Evolutionary conservation across 768 basidiomycete genomes (phyloP).

Genomic region (Dentipellis sp.): DNA sequence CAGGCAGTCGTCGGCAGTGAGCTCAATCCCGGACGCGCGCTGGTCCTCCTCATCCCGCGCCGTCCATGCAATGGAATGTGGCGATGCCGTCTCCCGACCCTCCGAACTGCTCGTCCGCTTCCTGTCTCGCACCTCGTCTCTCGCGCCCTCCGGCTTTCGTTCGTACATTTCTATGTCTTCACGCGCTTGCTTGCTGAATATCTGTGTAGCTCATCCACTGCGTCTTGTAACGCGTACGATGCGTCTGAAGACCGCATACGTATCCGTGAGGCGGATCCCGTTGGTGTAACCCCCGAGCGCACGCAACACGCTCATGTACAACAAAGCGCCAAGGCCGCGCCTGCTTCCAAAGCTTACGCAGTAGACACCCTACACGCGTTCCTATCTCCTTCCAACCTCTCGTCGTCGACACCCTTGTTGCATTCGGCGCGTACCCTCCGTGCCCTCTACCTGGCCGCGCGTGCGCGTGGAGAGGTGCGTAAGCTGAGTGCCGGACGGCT

Average conservation of each 20-base stretch:
- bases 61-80: conserved; percentile 66
- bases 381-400: conserved; percentile 6
- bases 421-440: conserved; percentile 6
- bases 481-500: conserved; percentile 8
- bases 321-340: neutral
- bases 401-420: conserved; percentile 1
- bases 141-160: no score
- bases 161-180: no score
- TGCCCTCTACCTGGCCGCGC: conserved; percentile 4
- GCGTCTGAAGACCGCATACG: no score
- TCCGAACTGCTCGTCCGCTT: conserved; percentile 23
- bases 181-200: no score
- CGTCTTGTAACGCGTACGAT: no score
- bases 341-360: neutral
- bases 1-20: neutral
- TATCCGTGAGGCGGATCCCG: no score
- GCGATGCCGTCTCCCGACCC: conserved; percentile 56
- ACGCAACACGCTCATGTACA: neutral
- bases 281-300: neutral
- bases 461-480: neutral
- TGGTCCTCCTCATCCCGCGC: neutral
- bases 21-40: neutral
- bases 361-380: conserved; percentile 9
- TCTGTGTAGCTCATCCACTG: no score
- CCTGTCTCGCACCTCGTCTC: no score